phyloP scores from a whole-genome alignment of 345 rosid genomes.

The Gossypium sturtianum region DNA sequence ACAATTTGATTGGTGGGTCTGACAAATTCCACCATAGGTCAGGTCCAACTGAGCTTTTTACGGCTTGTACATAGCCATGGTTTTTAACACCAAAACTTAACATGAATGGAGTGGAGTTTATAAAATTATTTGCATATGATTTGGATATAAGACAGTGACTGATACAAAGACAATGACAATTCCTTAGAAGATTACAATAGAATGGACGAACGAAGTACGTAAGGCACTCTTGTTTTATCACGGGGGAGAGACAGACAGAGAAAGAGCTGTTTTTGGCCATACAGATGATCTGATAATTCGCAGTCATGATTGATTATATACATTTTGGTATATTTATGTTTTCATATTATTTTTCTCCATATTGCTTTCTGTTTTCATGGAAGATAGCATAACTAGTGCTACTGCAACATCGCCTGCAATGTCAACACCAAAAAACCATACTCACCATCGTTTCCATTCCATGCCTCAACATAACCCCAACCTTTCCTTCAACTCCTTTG shows the following conservation, averaged over 20 bases:
- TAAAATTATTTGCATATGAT: slow-evolving; percentile 5
- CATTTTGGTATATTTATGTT: not conserved
- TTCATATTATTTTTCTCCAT: not conserved
- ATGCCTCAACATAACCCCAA: slow-evolving; percentile 13
- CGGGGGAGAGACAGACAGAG: slow-evolving; percentile 8
- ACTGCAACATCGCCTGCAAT: slow-evolving; percentile 4
- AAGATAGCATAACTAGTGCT: slow-evolving; percentile 14
- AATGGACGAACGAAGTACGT: slow-evolving; percentile 38
- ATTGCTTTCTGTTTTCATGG: slow-evolving; percentile 27
- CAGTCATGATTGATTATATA: not conserved
- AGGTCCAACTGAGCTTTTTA: not conserved
- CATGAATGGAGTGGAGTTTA: not conserved
- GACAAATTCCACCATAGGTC: not conserved
- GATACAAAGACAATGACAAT: slow-evolving; percentile 41
- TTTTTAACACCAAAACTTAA: not conserved
- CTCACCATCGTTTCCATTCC: slow-evolving; percentile 17
- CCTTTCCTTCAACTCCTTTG: slow-evolving; percentile 39
- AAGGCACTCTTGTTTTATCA: slow-evolving; percentile 13
- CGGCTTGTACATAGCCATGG: not conserved
- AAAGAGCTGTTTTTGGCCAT: slow-evolving; percentile 13
- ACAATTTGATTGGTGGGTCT: slow-evolving; percentile 1
- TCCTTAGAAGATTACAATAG: slow-evolving; percentile 33
- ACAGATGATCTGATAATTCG: not conserved
- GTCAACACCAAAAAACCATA: slow-evolving; percentile 20
- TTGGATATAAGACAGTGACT: slow-evolving; percentile 2